Percentiles rank a stretch among this genome's conserved stretches.
phyloP scores from a whole-genome alignment of 805 yeast genomes.

The Candida rishiriensis region DNA sequence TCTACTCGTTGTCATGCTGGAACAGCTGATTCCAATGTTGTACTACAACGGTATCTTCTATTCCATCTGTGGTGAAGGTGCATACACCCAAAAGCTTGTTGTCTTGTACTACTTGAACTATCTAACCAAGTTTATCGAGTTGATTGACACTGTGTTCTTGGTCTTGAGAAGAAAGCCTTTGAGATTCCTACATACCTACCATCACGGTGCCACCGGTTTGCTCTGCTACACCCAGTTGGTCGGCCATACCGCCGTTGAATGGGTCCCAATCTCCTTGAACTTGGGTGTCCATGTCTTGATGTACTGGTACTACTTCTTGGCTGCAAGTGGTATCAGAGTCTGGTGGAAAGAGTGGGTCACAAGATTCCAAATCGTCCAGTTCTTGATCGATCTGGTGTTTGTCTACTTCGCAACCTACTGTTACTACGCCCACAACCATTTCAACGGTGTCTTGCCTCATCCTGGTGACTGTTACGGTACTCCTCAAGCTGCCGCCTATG shows the following conservation, averaged over 20 bases:
- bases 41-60: conserved; percentile 71
- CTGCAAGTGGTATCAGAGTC: conserved; percentile 89
- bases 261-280: conserved; percentile 91
- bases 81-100: conserved; percentile 83
- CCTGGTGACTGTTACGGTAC: conserved; percentile 86
- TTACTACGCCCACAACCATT: conserved; percentile 73
- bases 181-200: conserved; percentile 92
- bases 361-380: conserved; percentile 90
- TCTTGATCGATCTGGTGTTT: conserved; percentile 80
- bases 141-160: conserved; percentile 85
- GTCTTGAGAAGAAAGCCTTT: conserved; percentile 89
- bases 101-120: conserved; percentile 87
- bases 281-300: conserved; percentile 90
- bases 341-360: conserved; percentile 99
- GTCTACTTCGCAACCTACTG: conserved; percentile 94
- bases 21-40: conserved; percentile 81
- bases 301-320: conserved; percentile 96
- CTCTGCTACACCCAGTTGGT: conserved; percentile 89
- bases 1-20: conserved; percentile 66
- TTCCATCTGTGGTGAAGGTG: conserved; percentile 71
- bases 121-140: conserved; percentile 83
- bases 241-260: conserved; percentile 85
- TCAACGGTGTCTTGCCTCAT: conserved; percentile 60
- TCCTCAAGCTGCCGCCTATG: conserved; percentile 88
- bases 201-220: conserved; percentile 97